Percentiles rank a stretch among this genome's conserved stretches.
Evolutionary conservation across 106 monocot genomes (phyloP).

Genomic region (Acanthochlamys bracteata): DNA sequence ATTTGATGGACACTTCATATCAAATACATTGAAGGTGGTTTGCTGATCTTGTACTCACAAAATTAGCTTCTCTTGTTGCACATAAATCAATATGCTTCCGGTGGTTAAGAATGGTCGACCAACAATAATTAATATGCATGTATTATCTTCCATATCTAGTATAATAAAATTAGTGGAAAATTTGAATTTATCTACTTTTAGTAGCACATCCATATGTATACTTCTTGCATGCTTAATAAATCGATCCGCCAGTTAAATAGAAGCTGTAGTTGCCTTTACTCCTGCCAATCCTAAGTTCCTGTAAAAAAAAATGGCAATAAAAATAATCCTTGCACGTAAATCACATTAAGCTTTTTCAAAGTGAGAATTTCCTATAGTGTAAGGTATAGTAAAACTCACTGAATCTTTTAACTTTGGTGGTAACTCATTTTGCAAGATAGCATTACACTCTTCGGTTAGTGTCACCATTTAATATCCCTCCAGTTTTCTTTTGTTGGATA

Average conservation of each 20-base stretch:
- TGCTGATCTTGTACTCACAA: no score
- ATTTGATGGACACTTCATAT: no score
- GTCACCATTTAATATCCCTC: neutral
- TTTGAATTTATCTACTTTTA: no score
- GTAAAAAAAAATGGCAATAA: constrained; percentile 4
- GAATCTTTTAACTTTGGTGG: neutral
- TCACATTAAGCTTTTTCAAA: constrained; percentile 2
- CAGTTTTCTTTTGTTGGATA: neutral
- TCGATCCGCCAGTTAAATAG: neutral
- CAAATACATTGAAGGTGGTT: no score
- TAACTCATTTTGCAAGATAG: constrained; percentile 2
- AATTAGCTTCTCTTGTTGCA: no score
- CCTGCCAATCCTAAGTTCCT: neutral
- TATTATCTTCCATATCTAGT: no score
- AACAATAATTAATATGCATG: no score
- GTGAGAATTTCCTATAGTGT: neutral
- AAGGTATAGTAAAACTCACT: neutral
- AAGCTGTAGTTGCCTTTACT: neutral
- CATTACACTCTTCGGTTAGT: neutral
- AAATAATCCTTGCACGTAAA: constrained; percentile 4
- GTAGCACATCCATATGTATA: neutral
- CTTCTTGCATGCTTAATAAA: neutral
- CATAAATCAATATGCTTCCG: no score
- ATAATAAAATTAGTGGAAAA: no score
- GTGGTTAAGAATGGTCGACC: no score